Conservation (phyloP, 192 early-diverging fungal genomes). For the Kickxella alabastrina region DNA sequence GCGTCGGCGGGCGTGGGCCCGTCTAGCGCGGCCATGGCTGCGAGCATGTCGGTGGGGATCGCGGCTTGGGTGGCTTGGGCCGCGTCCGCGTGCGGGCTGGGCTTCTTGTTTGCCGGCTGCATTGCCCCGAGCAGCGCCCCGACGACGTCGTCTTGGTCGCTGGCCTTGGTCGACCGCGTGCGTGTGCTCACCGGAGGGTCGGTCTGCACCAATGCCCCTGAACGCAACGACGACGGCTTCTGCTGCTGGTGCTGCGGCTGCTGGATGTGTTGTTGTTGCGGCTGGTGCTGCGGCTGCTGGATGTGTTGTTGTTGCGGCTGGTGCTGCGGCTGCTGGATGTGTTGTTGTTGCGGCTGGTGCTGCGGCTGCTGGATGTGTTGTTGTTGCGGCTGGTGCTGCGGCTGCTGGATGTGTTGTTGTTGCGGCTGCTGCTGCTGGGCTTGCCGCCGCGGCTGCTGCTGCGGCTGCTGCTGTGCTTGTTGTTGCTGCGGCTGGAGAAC, state of each 20-base stretch:
- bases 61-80: not conserved
- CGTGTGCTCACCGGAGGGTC: not conserved
- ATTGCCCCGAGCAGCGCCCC: constrained; percentile 41
- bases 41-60: constrained; percentile 30
- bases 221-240: constrained; percentile 2
- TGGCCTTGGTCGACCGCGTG: not conserved
- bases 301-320: too few relatives aligned
- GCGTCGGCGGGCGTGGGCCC: constrained; percentile 1
- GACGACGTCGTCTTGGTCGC: constrained; percentile 24
- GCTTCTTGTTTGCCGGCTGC: constrained; percentile 20
- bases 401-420: too few relatives aligned
- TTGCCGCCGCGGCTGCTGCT: too few relatives aligned
- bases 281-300: too few relatives aligned
- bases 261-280: too few relatives aligned
- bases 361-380: too few relatives aligned
- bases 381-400: too few relatives aligned
- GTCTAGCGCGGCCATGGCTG: constrained; percentile 44
- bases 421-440: too few relatives aligned
- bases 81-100: not conserved
- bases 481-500: too few relatives aligned
- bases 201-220: not conserved
- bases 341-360: too few relatives aligned
- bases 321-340: too few relatives aligned
- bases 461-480: too few relatives aligned
- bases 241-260: not conserved